A percentile compares a stretch with the other conserved stretches of the same genome.
These are phyloP conservation scores for Colletotrichum gloeosporioides DNA, from an alignment of 2,329 filamentous ascomycete species.

Conservation along the genomic window DNA sequence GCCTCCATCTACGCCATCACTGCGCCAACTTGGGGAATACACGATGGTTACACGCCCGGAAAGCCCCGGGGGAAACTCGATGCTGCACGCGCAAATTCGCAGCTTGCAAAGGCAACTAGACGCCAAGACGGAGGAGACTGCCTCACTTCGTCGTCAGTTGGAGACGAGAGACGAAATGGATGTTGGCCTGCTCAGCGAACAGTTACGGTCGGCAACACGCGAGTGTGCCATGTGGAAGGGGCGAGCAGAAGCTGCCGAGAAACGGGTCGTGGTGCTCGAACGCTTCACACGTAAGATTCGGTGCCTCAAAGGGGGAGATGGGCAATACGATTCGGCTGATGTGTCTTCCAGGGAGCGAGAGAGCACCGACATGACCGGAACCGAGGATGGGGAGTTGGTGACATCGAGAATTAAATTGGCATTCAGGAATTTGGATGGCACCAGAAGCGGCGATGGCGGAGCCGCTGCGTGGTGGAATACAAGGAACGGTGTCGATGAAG, in stretches of 20 bases:
- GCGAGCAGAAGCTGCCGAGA: slow-evolving; percentile 62
- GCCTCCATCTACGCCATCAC: slow-evolving; percentile 35
- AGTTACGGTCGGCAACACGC: slow-evolving; percentile 47
- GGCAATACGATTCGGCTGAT: not conserved
- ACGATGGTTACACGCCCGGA: not conserved
- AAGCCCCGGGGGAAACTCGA: slow-evolving; percentile 33
- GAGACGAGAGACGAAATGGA: slow-evolving; percentile 48
- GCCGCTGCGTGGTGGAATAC: slow-evolving; percentile 22
- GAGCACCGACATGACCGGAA: not conserved
- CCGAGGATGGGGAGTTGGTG: not conserved
- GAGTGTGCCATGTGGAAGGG: slow-evolving; percentile 57
- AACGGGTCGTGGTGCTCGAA: slow-evolving; percentile 53
- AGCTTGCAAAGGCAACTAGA: slow-evolving; percentile 54
- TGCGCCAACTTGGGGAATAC: not conserved
- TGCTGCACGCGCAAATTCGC: slow-evolving; percentile 54
- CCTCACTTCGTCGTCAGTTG: slow-evolving; percentile 50
- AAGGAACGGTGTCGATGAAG: not conserved
- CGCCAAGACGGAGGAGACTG: slow-evolving; percentile 49
- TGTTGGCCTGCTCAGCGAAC: slow-evolving; percentile 51
- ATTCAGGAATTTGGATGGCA: not conserved
- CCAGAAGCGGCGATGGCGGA: slow-evolving; percentile 10
- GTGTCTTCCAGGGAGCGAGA: not conserved
- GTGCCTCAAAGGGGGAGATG: slow-evolving; percentile 29
- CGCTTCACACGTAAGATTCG: slow-evolving; percentile 41
- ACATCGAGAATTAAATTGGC: not conserved